Conservation (phyloP, 805 yeast genomes). For the Hanseniaspora mollemarum region DNA sequence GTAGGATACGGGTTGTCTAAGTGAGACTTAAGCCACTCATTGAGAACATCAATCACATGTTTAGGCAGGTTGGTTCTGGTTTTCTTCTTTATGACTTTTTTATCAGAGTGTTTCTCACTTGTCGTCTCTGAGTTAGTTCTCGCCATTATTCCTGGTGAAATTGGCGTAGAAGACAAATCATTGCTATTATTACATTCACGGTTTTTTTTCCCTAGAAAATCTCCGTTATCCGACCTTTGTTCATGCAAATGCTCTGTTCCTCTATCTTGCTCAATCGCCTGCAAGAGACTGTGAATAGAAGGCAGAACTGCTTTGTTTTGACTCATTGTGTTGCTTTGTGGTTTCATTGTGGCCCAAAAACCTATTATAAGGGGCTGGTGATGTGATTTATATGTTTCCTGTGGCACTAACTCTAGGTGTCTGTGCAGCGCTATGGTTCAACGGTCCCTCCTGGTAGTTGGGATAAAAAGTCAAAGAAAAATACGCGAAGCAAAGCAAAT, state of each 20-base stretch:
- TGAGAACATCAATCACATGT: constrained; percentile 59
- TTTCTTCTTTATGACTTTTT: constrained; percentile 21
- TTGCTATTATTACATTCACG: neutral
- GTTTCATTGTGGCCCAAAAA: no score
- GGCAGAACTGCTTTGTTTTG: neutral
- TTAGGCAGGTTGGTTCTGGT: constrained; percentile 68
- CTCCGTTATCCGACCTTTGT: no score
- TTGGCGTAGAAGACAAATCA: no score
- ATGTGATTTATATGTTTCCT: no score
- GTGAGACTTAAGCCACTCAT: constrained; percentile 64
- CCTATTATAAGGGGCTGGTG: no score
- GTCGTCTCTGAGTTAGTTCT: neutral
- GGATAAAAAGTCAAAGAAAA: no score
- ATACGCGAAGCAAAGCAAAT: no score
- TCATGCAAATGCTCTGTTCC: no score
- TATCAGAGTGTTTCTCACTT: neutral
- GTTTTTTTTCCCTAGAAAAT: neutral
- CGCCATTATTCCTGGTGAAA: neutral
- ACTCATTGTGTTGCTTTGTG: neutral
- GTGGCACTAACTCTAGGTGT: no score
- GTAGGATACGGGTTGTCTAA: constrained; percentile 77
- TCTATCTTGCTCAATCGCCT: neutral
- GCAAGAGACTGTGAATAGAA: neutral
- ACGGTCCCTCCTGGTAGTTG: no score
- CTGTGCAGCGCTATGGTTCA: no score